Percentiles rank a stretch among this genome's conserved stretches.
These are phyloP conservation scores for Pezicula neosporulosa DNA, from an alignment of 2,329 filamentous ascomycete genomes.

Conservation along the genomic window DNA sequence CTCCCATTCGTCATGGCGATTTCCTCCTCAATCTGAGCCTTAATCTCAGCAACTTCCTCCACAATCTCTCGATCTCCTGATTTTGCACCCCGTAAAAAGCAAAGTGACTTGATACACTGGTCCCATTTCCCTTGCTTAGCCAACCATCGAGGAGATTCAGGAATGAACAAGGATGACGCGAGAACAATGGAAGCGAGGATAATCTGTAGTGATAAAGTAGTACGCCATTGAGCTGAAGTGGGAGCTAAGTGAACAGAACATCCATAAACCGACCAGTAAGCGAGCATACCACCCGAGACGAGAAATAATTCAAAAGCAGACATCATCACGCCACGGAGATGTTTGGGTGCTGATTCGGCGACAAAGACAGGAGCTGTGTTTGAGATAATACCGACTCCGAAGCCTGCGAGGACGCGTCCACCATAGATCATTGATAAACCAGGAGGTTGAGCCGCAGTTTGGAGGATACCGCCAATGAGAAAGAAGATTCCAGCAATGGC, in stretches of 20 bases:
- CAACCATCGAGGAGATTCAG: conserved; percentile 54
- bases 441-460: conserved; percentile 9
- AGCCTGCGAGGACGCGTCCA: conserved; percentile 24
- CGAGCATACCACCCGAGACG: conserved; percentile 37
- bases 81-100: conserved; percentile 47
- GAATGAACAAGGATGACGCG: conserved; percentile 61
- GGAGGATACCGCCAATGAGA: conserved; percentile 21
- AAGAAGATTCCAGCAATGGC: conserved; percentile 39
- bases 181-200: conserved; percentile 59
- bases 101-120: conserved; percentile 40
- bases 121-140: conserved; percentile 40
- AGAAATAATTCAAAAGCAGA: conserved; percentile 44
- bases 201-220: conserved; percentile 42
- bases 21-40: conserved; percentile 43
- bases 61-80: conserved; percentile 29
- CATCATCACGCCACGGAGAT: conserved; percentile 39
- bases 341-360: conserved; percentile 43
- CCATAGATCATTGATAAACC: conserved; percentile 16
- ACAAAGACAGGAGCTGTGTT: conserved; percentile 40
- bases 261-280: conserved; percentile 35
- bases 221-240: conserved; percentile 43
- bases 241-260: conserved; percentile 32
- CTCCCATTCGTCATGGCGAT: conserved; percentile 38
- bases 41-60: conserved; percentile 34
- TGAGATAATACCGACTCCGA: conserved; percentile 36